Base-by-base conservation (phyloP, 1,284 basidiomycete species). In the Athelia psychrophila region DNA sequence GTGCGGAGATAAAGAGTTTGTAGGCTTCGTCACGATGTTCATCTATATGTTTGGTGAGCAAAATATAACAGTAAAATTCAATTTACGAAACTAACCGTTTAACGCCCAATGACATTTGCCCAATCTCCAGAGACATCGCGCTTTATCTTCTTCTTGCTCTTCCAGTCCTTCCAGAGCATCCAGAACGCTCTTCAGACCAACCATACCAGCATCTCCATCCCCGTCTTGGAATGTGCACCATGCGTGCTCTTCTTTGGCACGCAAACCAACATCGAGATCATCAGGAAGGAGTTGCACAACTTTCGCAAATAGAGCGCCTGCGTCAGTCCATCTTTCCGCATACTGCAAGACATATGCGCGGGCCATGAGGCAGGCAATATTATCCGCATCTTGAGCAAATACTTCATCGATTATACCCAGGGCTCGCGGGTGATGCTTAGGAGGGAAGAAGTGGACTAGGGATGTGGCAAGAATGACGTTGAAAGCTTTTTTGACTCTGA, bases 341-440 rank as follows among this genome's bases (percentile, higher is more conserved):
- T 79, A 66, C 64, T 93, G 80, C 12, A 87, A 70, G 49, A 98
- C 80, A 62, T 86, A 90, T 0, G 84, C 95, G 27, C 83, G 81
- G 13, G 84, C 84, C 68, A 95, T 86, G 27, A 95, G 75, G 19
- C 83, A 84, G 13, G 79, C 68, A 2, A 84, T 71, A 60, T 95
- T 88, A 44, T 79, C 64, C 0, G 87, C 79, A 36, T 87, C 80
- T 45, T 77, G 66, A 1, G 73, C 60, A 3, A 98, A 78, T 3
- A 95, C 79, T 2, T 83, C 80, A 32, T 91, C 81, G 23, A 96
- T 75, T 5, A 96, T 77, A 13, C 80, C 72, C 25, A 87, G 72
- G 1, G 96, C 95, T 44, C 87, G 84, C 13, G 74, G 61, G 65
- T 99, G 96, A 61, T 98, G 87, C 62, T 95, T 94, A 0, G 96